Conservation (phyloP, 176 grass and related monocot species). For the Triticum turgidum region DNA sequence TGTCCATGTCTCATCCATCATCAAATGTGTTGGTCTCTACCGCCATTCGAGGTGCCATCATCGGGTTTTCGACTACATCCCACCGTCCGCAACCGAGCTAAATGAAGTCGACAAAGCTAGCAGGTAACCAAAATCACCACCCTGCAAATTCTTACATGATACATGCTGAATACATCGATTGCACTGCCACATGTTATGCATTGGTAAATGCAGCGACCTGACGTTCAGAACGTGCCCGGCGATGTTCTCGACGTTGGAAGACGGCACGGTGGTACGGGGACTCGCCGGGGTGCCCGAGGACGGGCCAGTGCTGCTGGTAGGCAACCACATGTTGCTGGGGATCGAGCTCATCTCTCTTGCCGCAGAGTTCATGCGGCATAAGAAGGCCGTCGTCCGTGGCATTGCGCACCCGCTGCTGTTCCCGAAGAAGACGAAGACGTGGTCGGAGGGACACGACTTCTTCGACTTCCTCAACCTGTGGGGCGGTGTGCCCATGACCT, state of each 20-base stretch:
- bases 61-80: conserved; percentile 62
- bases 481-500: conserved; percentile 56
- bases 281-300: conserved; percentile 53
- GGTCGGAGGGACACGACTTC: conserved; percentile 58
- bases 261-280: conserved; percentile 45
- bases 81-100: conserved; percentile 50
- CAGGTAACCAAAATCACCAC: conserved; percentile 36
- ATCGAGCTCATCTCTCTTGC: conserved; percentile 64
- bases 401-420: conserved; percentile 59
- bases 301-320: conserved; percentile 62
- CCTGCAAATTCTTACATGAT: not conserved
- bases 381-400: conserved; percentile 47
- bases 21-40: conserved; percentile 57
- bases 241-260: conserved; percentile 64
- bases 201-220: conserved; percentile 41
- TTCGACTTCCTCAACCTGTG: conserved; percentile 63
- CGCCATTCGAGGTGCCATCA: conserved; percentile 45
- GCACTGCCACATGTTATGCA: not conserved
- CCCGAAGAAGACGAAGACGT: conserved; percentile 23
- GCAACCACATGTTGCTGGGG: conserved; percentile 74
- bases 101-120: conserved; percentile 48
- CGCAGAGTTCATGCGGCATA: conserved; percentile 45
- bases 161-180: not conserved
- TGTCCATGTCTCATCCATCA: conserved; percentile 63
- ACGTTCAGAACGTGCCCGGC: conserved; percentile 40